phyloP scores from a whole-genome alignment of 2,329 filamentous ascomycete genomes.

The Endoconidiophora laricicola region DNA sequence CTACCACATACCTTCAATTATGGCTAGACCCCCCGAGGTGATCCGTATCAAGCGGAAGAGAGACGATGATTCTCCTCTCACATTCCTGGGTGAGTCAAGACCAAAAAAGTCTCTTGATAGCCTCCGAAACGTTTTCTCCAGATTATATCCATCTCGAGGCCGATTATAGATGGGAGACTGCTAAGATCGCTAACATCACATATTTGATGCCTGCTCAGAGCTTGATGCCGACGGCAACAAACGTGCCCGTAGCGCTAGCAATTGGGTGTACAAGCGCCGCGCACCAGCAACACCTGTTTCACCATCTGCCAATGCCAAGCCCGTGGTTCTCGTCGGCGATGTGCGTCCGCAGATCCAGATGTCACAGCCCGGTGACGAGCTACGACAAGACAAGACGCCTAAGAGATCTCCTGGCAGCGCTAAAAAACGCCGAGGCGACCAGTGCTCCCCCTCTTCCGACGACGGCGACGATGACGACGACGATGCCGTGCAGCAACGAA shows the following conservation, averaged over 20 bases:
- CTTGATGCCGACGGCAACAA: slow-evolving; percentile 35
- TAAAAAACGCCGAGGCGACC: slow-evolving; percentile 15
- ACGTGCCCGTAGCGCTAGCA: slow-evolving; percentile 32
- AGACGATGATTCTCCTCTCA: slow-evolving; percentile 34
- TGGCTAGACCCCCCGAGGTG: slow-evolving; percentile 41
- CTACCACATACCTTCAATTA: slow-evolving; percentile 16
- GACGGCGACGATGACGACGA: slow-evolving; percentile 6
- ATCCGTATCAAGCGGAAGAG: slow-evolving; percentile 47
- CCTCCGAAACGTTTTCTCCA: no score
- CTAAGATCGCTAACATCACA: not conserved
- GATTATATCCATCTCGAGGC: not conserved
- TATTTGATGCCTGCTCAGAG: slow-evolving; percentile 21
- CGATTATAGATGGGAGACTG: no score
- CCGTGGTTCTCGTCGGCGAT: slow-evolving; percentile 13
- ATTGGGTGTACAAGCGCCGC: slow-evolving; percentile 41
- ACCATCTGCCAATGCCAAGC: slow-evolving; percentile 8
- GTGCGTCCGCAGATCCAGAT: slow-evolving; percentile 31
- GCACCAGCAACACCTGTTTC: slow-evolving; percentile 19
- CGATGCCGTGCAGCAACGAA: slow-evolving; percentile 4
- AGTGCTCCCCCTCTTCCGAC: slow-evolving; percentile 18
- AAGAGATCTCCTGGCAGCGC: not conserved
- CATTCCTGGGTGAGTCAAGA: slow-evolving; percentile 31
- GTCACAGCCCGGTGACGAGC: slow-evolving; percentile 25
- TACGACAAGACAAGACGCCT: slow-evolving; percentile 3
- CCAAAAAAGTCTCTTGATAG: not conserved